Base-by-base conservation (phyloP, 192 early-diverging fungal genomes). In the Glomus cerebriforme region DNA sequence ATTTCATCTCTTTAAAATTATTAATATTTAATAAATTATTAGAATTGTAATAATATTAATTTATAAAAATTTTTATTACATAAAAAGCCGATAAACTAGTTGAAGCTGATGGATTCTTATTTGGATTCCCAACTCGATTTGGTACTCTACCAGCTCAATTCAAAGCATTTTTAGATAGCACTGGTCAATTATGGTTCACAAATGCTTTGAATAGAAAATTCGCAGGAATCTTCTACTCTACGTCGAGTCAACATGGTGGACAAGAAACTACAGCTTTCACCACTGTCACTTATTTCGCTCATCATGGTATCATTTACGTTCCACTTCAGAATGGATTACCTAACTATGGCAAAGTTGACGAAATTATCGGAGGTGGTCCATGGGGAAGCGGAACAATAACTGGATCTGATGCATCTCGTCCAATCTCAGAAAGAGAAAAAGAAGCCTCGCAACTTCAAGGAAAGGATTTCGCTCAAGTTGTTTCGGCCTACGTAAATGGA, bases 251-350 rank as follows among this genome's bases (percentile, higher is more conserved):
- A 85, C 90, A 92, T 81, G 94, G 94, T 69, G 95, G 95, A 26
- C 92, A 94, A 85, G 94, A 96, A 80, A 88, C 87, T 35, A 94
- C 93, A 6, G 88, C 90, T 35, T 77, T 92, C 7, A 89, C 88
- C 31, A 83, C 93, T 59, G 73, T 95, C 32, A 86, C 93, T 1
- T 87, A 89, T 81, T 85, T 94, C 47, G 89, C 87, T 9, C 93
- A 95, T 85, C 94, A 94, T 80, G 95, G 94, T 34, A 89, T 96
- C 59, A 85, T 89, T 67, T 96, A 86, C 78, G 91, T 95, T 59
- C 95, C 95, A 3, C 78, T 95, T 68, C 93, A 93, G 22, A 90
- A 84, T 75, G 43, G 78, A 7, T 54, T 89, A 79, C 26, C 83
- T 1, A 27, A 90, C 59, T 68, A 93, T 35, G 85, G 83, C 65